Base-by-base conservation (phyloP, 2,329 filamentous ascomycete genomes). In the Fusarium chaquense region DNA sequence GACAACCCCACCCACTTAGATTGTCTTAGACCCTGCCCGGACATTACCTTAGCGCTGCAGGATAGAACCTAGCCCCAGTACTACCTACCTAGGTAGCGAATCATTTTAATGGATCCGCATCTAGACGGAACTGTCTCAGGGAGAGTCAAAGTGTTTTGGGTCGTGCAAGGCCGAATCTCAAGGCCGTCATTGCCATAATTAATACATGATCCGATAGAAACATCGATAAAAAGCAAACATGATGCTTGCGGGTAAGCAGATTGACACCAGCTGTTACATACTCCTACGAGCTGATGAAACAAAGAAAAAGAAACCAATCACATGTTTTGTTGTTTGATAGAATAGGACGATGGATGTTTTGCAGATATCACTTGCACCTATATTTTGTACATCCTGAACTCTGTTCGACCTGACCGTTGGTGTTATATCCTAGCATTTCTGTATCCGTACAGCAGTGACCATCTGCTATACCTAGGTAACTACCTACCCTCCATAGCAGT, bases 1-100 rank as follows among this genome's bases (percentile, higher is more conserved):
- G 45, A 43, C 32, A 40, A 30, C 46, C 35, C 41, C 54, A 53
- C 47, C 36, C 54, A 66, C 46, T 66, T 38, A 66, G 40, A 53
- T 58, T 67, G 71, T 62, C 60, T 73, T 73, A 69, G 71, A 73
- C 71, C 71, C 69, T 73, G 69, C 66, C 56, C 58, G 53, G 60
- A 45, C 56, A 40, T 51, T 51, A 51, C 33, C 24, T 51, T 65
- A 69, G 64, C 56, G 64, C 64, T 58, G 53, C 46, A 62, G 59
- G 66, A 67, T 24, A 45, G 33, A 44, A 20, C 28, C 24, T 18
- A 22, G 40, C 32, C 53, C 22, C 22, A 13, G 20, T 22, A n/a
- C 36, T 50, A 20, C 20, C 20, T 20, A 20, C 20, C 20, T 20
- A 20, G 20, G 20, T 20, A 33, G 53, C 68, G 56, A 71, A 71